phyloP scores from a whole-genome alignment of 202 grass and related monocot genomes.

The Carex sylvatica region DNA sequence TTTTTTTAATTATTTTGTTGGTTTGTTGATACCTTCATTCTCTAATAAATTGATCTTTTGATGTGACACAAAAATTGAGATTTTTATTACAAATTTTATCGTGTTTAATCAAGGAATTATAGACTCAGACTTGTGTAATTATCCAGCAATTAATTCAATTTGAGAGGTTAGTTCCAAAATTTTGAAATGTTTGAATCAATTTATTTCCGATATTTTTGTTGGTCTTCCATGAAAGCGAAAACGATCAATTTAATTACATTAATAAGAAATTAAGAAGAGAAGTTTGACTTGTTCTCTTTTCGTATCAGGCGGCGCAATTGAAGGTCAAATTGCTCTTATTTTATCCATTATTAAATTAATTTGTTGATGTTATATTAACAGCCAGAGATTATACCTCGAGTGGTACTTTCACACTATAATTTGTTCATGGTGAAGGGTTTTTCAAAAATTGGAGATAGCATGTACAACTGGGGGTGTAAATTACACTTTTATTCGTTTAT shows the following conservation, averaged over 20 bases:
- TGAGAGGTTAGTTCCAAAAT: background rate
- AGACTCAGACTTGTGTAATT: background rate
- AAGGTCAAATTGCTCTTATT: background rate
- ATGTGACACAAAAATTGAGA: constrained; percentile 5
- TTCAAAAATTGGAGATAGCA: too few species aligned
- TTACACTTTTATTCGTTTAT: too few species aligned
- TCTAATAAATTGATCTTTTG: constrained; percentile 20
- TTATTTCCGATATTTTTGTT: background rate
- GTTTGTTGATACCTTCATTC: constrained; percentile 23
- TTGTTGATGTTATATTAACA: too few species aligned
- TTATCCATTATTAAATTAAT: too few species aligned
- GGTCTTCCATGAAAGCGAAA: background rate
- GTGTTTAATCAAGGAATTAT: background rate
- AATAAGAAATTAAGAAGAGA: constrained; percentile 7
- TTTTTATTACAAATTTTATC: background rate
- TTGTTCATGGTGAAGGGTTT: too few species aligned
- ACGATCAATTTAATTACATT: background rate
- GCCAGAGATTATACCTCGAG: too few species aligned
- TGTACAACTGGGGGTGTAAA: too few species aligned
- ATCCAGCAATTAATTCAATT: background rate
- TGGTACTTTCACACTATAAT: too few species aligned
- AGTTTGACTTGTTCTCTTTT: constrained; percentile 1
- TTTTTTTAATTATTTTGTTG: constrained; percentile 13
- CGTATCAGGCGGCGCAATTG: background rate
- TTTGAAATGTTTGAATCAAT: background rate